phyloP scores from a whole-genome alignment of 345 rosid genomes.

The Eucalyptus viminalis region DNA sequence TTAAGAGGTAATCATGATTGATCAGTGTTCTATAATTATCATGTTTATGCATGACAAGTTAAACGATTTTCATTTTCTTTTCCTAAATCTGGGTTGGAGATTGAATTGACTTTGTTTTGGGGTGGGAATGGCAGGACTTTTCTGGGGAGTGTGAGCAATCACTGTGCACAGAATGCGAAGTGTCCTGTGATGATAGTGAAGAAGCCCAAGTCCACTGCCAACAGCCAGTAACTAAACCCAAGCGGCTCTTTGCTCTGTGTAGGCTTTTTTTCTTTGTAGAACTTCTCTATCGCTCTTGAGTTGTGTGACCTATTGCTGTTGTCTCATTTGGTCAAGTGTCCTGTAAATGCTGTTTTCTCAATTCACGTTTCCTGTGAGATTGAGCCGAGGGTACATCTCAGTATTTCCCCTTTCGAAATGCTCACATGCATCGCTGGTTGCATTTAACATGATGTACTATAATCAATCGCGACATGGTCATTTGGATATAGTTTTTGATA shows the following conservation, averaged over 20 bases:
- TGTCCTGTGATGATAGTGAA: conserved; percentile 55
- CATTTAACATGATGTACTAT: neutral
- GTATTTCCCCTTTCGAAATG: neutral
- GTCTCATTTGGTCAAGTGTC: neutral
- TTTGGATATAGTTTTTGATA: neutral
- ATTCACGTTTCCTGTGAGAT: neutral
- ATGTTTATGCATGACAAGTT: neutral
- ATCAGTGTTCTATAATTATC: neutral
- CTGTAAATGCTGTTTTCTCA: neutral
- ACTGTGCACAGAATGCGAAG: conserved; percentile 52
- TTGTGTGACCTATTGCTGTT: neutral
- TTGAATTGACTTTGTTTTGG: neutral
- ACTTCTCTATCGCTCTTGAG: neutral
- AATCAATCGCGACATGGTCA: neutral
- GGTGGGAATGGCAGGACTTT: conserved; percentile 16
- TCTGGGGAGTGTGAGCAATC: conserved; percentile 61
- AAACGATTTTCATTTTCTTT: neutral
- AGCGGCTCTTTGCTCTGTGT: neutral
- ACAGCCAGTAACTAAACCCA: neutral
- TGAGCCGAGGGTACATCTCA: neutral
- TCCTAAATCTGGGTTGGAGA: neutral
- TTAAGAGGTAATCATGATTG: conserved; percentile 23
- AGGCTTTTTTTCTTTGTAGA: neutral
- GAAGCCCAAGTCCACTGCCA: conserved; percentile 23
- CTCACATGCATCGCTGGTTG: neutral